Percentiles rank a stretch among this genome's conserved stretches.
Conservation (phyloP, 495 filamentous ascomycete genomes). For the Sabuloglossum arenarium region DNA sequence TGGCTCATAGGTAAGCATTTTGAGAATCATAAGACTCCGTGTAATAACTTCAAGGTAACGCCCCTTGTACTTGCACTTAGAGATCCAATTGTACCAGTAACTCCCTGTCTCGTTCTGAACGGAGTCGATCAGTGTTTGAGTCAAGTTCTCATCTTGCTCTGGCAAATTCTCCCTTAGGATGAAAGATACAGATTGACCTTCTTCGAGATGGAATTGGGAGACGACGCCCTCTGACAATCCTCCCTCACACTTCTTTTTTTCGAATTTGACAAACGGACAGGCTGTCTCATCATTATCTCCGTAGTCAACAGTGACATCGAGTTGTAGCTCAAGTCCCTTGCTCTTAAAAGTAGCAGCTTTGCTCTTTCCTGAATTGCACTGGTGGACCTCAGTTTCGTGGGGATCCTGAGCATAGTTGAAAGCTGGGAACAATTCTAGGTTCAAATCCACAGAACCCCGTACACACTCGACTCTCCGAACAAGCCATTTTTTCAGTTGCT, state of each 20-base stretch:
- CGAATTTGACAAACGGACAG: constrained; percentile 28
- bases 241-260: constrained; percentile 25
- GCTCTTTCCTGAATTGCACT: constrained; percentile 19
- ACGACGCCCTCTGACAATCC: constrained; percentile 38
- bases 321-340: constrained; percentile 31
- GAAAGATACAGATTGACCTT: constrained; percentile 47
- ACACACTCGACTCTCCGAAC: constrained; percentile 51
- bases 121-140: constrained; percentile 23
- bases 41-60: constrained; percentile 47
- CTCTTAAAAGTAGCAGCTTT: constrained; percentile 42
- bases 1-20: constrained; percentile 47
- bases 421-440: constrained; percentile 46
- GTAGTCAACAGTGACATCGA: constrained; percentile 41
- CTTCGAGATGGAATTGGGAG: constrained; percentile 31
- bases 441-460: constrained; percentile 36
- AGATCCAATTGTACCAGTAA: constrained; percentile 53
- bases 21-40: constrained; percentile 47
- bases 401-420: constrained; percentile 42
- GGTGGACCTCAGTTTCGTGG: constrained; percentile 31
- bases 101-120: constrained; percentile 43
- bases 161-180: constrained; percentile 36
- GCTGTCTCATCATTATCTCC: constrained; percentile 25
- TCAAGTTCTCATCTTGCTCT: constrained; percentile 8
- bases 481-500: constrained; percentile 25
- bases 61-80: constrained; percentile 44